phyloP scores from a whole-genome alignment of 2,329 filamentous ascomycete genomes.

The Mollisiaceae sp. region DNA sequence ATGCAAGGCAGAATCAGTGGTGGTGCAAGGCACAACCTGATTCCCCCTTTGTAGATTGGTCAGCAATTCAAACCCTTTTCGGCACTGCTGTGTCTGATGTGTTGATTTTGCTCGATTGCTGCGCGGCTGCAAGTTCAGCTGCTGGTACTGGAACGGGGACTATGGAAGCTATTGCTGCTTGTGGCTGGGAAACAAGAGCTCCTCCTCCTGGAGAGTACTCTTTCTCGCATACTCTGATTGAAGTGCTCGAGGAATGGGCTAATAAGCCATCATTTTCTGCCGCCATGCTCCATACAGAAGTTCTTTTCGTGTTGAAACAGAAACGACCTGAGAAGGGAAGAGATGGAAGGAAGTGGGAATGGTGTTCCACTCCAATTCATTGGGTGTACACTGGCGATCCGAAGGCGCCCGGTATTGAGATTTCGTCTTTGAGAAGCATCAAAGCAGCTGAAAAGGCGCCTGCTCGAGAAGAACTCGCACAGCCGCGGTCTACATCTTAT shows the following conservation, averaged over 20 bases:
- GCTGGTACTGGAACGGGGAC: slow-evolving; percentile 63
- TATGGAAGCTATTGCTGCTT: slow-evolving; percentile 66
- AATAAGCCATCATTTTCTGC: slow-evolving; percentile 57
- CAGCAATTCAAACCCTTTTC: slow-evolving; percentile 55
- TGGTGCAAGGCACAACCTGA: slow-evolving; percentile 15
- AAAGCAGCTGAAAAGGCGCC: slow-evolving; percentile 14
- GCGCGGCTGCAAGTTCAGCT: slow-evolving; percentile 59
- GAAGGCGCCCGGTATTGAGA: slow-evolving; percentile 61
- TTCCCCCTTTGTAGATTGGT: slow-evolving; percentile 51
- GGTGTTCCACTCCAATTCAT: slow-evolving; percentile 63
- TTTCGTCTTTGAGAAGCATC: slow-evolving; percentile 45
- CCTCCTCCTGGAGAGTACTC: slow-evolving; percentile 64
- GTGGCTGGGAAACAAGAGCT: slow-evolving; percentile 65
- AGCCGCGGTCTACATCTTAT: slow-evolving; percentile 19
- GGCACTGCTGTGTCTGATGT: slow-evolving; percentile 24
- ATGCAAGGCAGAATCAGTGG: slow-evolving; percentile 39
- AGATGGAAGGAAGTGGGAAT: slow-evolving; percentile 63
- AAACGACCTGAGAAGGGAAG: slow-evolving; percentile 58
- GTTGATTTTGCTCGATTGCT: slow-evolving; percentile 29
- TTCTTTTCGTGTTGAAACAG: slow-evolving; percentile 64
- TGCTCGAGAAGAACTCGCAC: background rate
- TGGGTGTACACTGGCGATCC: slow-evolving; percentile 69
- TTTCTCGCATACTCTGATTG: slow-evolving; percentile 63
- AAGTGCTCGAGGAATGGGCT: slow-evolving; percentile 63
- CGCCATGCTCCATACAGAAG: slow-evolving; percentile 65